phyloP scores from a whole-genome alignment of 345 rosid species.

The Camelina neglecta region DNA sequence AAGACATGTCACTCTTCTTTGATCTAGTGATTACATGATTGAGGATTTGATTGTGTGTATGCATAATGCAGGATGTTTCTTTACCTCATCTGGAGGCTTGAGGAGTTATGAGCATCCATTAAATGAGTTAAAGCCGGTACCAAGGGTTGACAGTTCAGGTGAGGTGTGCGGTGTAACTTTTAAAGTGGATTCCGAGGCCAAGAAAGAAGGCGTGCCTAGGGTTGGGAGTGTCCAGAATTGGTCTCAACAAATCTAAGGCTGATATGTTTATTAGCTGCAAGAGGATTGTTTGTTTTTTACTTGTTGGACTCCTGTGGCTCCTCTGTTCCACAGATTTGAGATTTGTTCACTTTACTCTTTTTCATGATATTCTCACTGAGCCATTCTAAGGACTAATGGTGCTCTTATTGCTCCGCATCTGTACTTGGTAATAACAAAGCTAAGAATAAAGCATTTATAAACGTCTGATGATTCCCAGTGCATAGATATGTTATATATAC shows the following conservation, averaged over 20 bases:
- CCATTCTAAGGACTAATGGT: constrained; percentile 17
- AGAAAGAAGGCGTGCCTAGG: constrained; percentile 83
- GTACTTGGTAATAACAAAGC: constrained; percentile 24
- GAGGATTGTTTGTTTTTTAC: not conserved
- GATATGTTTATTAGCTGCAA: not conserved
- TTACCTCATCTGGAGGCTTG: constrained; percentile 76
- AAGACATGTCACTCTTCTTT: constrained; percentile 4
- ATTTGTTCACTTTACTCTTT: constrained; percentile 12
- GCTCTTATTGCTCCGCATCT: constrained; percentile 11
- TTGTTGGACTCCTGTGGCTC: constrained; percentile 24
- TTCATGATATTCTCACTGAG: not conserved
- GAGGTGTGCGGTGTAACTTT: constrained; percentile 78
- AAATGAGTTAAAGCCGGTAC: constrained; percentile 87
- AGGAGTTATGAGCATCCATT: constrained; percentile 89
- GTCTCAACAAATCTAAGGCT: constrained; percentile 68
- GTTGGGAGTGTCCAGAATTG: constrained; percentile 93
- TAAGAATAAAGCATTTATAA: constrained; percentile 23
- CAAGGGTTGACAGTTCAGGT: constrained; percentile 93
- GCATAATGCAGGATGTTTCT: constrained; percentile 72
- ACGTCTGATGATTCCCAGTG: constrained; percentile 24
- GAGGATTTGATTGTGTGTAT: constrained; percentile 4
- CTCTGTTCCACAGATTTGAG: constrained; percentile 27
- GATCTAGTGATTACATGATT: constrained; percentile 4
- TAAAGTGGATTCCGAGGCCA: constrained; percentile 74
- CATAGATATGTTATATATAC: not conserved